Percentiles rank a stretch among this genome's conserved stretches.
phyloP scores from a whole-genome alignment of 2,329 filamentous ascomycete genomes.

The Aspergillus terreus region DNA sequence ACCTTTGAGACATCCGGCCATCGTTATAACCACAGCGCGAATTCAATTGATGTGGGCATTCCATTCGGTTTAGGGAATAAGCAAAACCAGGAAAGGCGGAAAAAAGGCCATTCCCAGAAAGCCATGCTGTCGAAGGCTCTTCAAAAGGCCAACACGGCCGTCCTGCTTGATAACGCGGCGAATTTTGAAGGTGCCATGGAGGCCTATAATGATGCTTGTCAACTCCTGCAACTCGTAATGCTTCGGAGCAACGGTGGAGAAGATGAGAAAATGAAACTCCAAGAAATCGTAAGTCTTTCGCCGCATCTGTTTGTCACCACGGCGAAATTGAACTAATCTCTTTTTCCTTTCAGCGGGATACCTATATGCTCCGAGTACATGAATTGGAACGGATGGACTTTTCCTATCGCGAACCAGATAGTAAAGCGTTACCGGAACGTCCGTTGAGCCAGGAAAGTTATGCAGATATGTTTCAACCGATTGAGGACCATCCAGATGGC shows the following conservation, averaged over 20 bases:
- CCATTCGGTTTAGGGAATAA: slow-evolving; percentile 22
- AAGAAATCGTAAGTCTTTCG: slow-evolving; percentile 73
- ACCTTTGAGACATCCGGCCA: slow-evolving; percentile 3
- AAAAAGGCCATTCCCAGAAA: slow-evolving; percentile 69
- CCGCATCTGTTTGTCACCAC: not conserved
- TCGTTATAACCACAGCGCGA: slow-evolving; percentile 10
- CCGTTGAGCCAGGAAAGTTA: slow-evolving; percentile 58
- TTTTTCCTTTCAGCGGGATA: slow-evolving; percentile 61
- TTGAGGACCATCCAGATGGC: slow-evolving; percentile 35
- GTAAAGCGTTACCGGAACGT: slow-evolving; percentile 73
- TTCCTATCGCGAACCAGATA: slow-evolving; percentile 48
- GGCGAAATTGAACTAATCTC: slow-evolving; percentile 8
- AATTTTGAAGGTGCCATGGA: slow-evolving; percentile 89
- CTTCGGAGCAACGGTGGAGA: slow-evolving; percentile 77
- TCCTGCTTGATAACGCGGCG: slow-evolving; percentile 91
- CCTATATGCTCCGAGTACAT: slow-evolving; percentile 84
- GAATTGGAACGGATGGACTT: slow-evolving; percentile 72
- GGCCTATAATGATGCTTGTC: slow-evolving; percentile 88
- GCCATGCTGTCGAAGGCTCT: slow-evolving; percentile 94
- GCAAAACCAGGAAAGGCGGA: slow-evolving; percentile 28
- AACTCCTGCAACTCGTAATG: slow-evolving; percentile 83
- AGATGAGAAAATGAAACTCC: slow-evolving; percentile 76
- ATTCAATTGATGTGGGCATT: slow-evolving; percentile 24
- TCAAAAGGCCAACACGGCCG: slow-evolving; percentile 92
- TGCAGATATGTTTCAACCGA: slow-evolving; percentile 40